phyloP scores from a whole-genome alignment of 208 protist species.

The Blastocrithidia nonstop region DNA sequence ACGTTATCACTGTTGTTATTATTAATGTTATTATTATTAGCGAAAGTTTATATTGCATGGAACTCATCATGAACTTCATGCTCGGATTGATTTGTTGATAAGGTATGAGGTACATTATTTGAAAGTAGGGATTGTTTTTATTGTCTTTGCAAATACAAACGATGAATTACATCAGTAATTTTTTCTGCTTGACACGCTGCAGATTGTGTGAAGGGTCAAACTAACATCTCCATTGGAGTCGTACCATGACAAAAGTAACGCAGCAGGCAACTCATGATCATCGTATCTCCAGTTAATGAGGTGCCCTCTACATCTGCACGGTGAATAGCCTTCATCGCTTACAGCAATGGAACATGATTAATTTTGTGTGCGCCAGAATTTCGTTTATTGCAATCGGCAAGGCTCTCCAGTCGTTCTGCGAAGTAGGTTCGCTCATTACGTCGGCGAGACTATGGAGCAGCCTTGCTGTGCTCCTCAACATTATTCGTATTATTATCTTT shows the following conservation, averaged over 20 bases:
- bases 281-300: slow-evolving; percentile 40
- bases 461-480: slow-evolving; percentile 7
- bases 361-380: slow-evolving; percentile 7
- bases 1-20: not conserved
- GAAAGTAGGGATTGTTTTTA: too few species aligned
- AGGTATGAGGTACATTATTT: too few species aligned
- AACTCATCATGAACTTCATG: too few species aligned
- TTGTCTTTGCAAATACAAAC: not conserved
- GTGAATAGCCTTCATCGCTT: slow-evolving; percentile 59
- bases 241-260: slow-evolving; percentile 47
- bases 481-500: slow-evolving; percentile 2
- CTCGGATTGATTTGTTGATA: too few species aligned
- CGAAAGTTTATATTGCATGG: too few species aligned
- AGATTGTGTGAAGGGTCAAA: slow-evolving; percentile 26
- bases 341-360: slow-evolving; percentile 20
- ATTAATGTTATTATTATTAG: not conserved
- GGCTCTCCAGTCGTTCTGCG: slow-evolving; percentile 39
- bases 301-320: slow-evolving; percentile 75
- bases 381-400: too few species aligned
- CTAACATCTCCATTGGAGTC: slow-evolving; percentile 20
- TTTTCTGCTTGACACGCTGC: slow-evolving; percentile 20
- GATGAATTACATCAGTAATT: slow-evolving; percentile 5
- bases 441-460: slow-evolving; percentile 14
- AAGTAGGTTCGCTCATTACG: slow-evolving; percentile 57
- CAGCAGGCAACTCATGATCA: slow-evolving; percentile 42